These are phyloP conservation scores for Knoxdaviesia proteae DNA, from an alignment of 2,329 filamentous ascomycete species.

Conservation along the genomic window DNA sequence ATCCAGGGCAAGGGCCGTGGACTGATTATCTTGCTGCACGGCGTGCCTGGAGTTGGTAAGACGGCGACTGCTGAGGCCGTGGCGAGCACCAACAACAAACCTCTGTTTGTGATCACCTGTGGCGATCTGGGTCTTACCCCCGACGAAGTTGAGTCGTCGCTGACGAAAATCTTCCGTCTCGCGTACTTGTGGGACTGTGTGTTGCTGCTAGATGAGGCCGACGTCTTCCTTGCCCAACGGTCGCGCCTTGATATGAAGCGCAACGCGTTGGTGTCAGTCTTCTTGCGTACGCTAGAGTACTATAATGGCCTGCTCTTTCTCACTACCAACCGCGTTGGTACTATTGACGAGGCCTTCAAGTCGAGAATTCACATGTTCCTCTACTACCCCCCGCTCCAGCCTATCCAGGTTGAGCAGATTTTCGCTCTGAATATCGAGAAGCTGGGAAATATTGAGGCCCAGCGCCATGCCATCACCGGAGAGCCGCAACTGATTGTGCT, in stretches of 20 bases:
- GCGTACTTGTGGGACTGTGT: constrained; percentile 19
- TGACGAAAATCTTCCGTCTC: constrained; percentile 21
- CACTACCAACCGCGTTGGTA: constrained; percentile 27
- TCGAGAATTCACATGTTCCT: constrained; percentile 24
- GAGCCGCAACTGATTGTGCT: constrained; percentile 14
- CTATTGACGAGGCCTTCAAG: constrained; percentile 27
- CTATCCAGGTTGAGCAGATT: constrained; percentile 17
- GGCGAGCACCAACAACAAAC: constrained; percentile 19
- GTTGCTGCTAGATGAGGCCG: constrained; percentile 16
- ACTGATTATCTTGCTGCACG: constrained; percentile 22
- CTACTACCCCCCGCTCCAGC: constrained; percentile 19
- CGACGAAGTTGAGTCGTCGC: constrained; percentile 16
- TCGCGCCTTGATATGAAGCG: constrained; percentile 12
- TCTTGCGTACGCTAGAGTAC: constrained; percentile 24
- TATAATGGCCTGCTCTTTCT: constrained; percentile 25
- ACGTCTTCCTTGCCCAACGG: constrained; percentile 14
- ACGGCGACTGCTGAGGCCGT: constrained; percentile 24
- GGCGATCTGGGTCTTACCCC: constrained; percentile 24
- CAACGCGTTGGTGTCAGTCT: constrained; percentile 20
- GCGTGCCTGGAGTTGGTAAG: constrained; percentile 26
- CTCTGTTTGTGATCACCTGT: constrained; percentile 26
- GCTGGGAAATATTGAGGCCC: constrained; percentile 15
- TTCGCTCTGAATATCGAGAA: constrained; percentile 19
- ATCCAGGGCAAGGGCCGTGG: constrained; percentile 24
- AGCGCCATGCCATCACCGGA: constrained; percentile 15